Evolutionary conservation across 2,329 filamentous ascomycete species (phyloP), one percentile per base, ranked within the genome.

Genomic region (Cordyceps pruinosa): DNA sequence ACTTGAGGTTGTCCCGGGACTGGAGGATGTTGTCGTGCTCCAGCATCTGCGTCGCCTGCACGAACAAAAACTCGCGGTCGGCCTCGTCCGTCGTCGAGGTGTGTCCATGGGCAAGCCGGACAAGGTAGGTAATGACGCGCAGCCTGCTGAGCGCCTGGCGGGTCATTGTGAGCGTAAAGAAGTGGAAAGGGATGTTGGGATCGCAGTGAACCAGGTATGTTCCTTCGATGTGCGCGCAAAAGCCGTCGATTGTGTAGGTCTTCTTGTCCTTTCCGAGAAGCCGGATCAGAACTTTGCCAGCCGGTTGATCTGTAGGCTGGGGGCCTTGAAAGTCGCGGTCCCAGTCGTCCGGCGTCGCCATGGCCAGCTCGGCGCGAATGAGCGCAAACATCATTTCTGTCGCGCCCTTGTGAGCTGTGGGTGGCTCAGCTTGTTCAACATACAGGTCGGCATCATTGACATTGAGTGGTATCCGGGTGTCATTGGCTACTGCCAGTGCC

Each of bases 381-480:
- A 85, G 73, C 15, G 76, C 73, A 63, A 85, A 86, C 7, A 84
- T 69, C 77, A 84, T 83, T 62, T 85, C 83, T 0, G 81, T 85
- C 4, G 80, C 73, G 2, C 78, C 79, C 5, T 65, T 65, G 57
- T 81, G 78, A 2, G 76, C 69, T 3, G 69, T 67, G 0, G 80
- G 81, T 0, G 74, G 65, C 45, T 81, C 80, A 64, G 81, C 84
- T 61, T 81, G 79, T 52, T 84, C 74, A 4, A 78, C 63, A 61
- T 83, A 77, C 5, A 86, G 70, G 62, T 85, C 82, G 12, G 79
- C 76, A 63, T 86, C 83, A 66, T 84, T 84, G 63, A 85, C 77
- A 62, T 85, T 85, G 51, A 84, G 74, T 2, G 82, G 83, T 32
- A 82, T 69, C 59, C 75, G 78, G 68, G 80, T 82, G 64, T 84